Evolutionary conservation across 179 eudicot species (phyloP).

Genomic region (Silene coronaria): DNA sequence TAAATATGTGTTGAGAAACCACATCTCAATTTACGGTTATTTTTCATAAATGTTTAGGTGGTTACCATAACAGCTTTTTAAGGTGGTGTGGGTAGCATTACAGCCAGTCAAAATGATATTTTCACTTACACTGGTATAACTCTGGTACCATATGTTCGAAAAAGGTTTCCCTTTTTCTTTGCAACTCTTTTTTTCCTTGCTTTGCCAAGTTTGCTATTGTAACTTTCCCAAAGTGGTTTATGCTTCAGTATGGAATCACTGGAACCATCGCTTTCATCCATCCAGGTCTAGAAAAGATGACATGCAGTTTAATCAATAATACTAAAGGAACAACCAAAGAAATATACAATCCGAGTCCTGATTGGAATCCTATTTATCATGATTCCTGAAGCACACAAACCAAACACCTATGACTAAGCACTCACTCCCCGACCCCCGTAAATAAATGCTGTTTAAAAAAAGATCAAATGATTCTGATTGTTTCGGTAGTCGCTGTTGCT

Average conservation of each 20-base stretch:
- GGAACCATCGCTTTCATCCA: constrained; percentile 59
- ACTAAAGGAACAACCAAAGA: constrained; percentile 2
- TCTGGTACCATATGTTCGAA: constrained; percentile 90
- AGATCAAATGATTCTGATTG: background rate
- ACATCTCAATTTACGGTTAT: background rate
- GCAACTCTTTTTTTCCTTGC: constrained; percentile 44
- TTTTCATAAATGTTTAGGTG: background rate
- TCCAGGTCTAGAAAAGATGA: constrained; percentile 55
- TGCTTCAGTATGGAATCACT: constrained; percentile 87
- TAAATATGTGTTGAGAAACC: background rate
- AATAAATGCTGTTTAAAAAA: background rate
- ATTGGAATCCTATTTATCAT: background rate
- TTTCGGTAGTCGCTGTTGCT: background rate
- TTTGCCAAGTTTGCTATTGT: constrained; percentile 41
- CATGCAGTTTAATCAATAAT: constrained; percentile 15
- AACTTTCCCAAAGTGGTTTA: constrained; percentile 80
- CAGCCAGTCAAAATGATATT: background rate
- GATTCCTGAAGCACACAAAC: constrained; percentile 5
- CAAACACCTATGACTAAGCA: background rate
- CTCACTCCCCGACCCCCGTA: background rate
- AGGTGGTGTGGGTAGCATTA: background rate
- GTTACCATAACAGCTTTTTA: background rate
- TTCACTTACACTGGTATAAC: constrained; percentile 86
- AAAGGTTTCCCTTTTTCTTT: constrained; percentile 68
- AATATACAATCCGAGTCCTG: background rate